phyloP scores from a whole-genome alignment of 176 grass and related monocot genomes.

The Carex pumila region DNA sequence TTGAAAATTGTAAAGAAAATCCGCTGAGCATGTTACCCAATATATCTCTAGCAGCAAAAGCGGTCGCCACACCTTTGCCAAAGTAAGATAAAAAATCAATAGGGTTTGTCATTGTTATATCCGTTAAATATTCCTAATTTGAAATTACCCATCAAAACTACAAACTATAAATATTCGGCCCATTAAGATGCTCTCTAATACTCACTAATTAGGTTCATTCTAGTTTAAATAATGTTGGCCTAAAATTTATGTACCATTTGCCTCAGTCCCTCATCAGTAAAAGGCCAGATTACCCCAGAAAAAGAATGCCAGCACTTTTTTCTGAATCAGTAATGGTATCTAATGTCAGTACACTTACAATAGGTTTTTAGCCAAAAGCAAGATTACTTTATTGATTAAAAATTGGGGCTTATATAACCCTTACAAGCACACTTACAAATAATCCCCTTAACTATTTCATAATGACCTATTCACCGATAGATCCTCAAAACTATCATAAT shows the following conservation, averaged over 20 bases:
- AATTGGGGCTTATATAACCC: too few relatives aligned
- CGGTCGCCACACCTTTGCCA: constrained; percentile 79
- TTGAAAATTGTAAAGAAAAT: constrained; percentile 84
- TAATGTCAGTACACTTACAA: constrained; percentile 1
- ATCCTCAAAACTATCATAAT: too few relatives aligned
- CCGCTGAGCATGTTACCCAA: constrained; percentile 92
- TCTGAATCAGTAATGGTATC: background rate
- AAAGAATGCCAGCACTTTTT: background rate
- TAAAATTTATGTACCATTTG: background rate
- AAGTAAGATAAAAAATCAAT: constrained; percentile 5
- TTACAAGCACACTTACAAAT: too few relatives aligned
- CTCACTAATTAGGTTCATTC: background rate
- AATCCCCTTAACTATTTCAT: too few relatives aligned
- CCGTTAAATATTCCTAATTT: background rate
- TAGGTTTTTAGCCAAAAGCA: too few relatives aligned
- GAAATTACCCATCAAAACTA: background rate
- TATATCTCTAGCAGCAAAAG: constrained; percentile 99
- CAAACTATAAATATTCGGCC: background rate
- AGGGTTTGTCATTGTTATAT: background rate
- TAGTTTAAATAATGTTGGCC: background rate
- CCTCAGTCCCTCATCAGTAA: background rate
- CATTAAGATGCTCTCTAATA: background rate
- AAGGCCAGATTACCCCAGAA: background rate
- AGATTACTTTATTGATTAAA: too few relatives aligned
- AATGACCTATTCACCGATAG: too few relatives aligned